Evolutionary conservation across 208 protist species (phyloP).

Genomic region (Leishmania aethiopica): DNA sequence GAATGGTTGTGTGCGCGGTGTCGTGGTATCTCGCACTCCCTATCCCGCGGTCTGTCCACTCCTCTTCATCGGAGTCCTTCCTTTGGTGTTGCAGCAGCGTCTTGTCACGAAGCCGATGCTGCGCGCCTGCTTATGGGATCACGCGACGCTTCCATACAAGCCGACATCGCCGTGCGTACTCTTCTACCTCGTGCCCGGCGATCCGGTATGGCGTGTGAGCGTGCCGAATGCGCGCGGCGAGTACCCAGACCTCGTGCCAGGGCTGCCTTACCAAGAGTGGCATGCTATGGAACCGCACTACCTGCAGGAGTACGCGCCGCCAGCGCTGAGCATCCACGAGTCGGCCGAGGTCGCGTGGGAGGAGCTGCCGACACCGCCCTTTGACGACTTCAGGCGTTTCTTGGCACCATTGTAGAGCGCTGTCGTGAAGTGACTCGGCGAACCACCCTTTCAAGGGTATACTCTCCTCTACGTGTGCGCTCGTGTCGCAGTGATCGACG

Average conservation of each 20-base stretch:
- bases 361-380: constrained; percentile 32
- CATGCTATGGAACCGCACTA: constrained; percentile 21
- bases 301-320: constrained; percentile 64
- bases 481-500: background rate
- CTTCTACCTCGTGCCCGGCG: constrained; percentile 79
- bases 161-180: constrained; percentile 65
- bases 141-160: constrained; percentile 67
- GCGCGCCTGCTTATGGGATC: constrained; percentile 59
- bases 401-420: background rate
- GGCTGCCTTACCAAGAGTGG: constrained; percentile 79
- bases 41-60: background rate
- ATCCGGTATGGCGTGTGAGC: constrained; percentile 57
- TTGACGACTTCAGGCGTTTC: constrained; percentile 28
- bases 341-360: constrained; percentile 38
- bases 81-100: constrained; percentile 13
- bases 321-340: constrained; percentile 27
- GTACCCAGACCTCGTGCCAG: constrained; percentile 66
- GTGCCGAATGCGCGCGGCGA: constrained; percentile 81
- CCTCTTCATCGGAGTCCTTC: background rate
- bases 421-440: background rate
- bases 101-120: constrained; percentile 8
- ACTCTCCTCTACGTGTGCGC: background rate
- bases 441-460: background rate
- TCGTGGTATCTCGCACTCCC: background rate
- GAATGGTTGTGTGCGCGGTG: background rate